A percentile compares a stretch with the other conserved stretches of the same genome.
Conservation (phyloP, 2,329 filamentous ascomycete genomes). For the Venturia pyrina region DNA sequence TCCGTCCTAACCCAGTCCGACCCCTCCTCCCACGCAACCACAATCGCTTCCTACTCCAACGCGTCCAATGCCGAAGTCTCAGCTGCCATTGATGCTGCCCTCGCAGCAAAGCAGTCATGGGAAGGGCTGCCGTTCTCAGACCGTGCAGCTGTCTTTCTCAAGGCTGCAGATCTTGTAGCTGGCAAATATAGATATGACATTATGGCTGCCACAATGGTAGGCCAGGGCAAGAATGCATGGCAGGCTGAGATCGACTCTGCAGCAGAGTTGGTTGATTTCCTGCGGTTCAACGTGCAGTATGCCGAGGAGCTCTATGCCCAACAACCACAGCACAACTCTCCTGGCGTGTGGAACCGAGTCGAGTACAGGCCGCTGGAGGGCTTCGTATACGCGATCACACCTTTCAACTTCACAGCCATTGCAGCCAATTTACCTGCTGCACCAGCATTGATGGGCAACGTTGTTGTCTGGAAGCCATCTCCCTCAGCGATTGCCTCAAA, state of each 20-base stretch:
- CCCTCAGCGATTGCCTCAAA: conserved; percentile 81
- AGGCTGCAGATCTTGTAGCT: conserved; percentile 83
- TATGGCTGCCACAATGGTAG: conserved; percentile 92
- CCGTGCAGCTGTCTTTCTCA: conserved; percentile 86
- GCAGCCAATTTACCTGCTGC: conserved; percentile 76
- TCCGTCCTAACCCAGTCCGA: conserved; percentile 63
- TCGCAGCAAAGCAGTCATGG: conserved; percentile 81
- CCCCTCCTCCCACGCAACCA: conserved; percentile 67
- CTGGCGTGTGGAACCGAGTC: conserved; percentile 83
- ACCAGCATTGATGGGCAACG: conserved; percentile 84
- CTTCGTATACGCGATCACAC: conserved; percentile 88
- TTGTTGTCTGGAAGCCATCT: conserved; percentile 95
- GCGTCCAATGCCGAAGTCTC: conserved; percentile 68
- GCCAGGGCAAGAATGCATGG: conserved; percentile 97
- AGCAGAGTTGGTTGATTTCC: conserved; percentile 84
- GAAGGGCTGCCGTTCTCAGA: conserved; percentile 80
- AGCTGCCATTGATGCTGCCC: conserved; percentile 70
- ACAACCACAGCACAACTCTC: conserved; percentile 74
- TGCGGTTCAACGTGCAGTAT: conserved; percentile 89
- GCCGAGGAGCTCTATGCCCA: conserved; percentile 82
- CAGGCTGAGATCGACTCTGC: conserved; percentile 98
- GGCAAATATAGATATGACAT: conserved; percentile 94
- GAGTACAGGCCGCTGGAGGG: conserved; percentile 87
- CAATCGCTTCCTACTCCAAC: conserved; percentile 75
- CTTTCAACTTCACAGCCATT: conserved; percentile 97